Evolutionary conservation across 805 yeast species (phyloP), one percentile per base, ranked within the genome.

Genomic region (Yarrowia phangngaensis): DNA sequence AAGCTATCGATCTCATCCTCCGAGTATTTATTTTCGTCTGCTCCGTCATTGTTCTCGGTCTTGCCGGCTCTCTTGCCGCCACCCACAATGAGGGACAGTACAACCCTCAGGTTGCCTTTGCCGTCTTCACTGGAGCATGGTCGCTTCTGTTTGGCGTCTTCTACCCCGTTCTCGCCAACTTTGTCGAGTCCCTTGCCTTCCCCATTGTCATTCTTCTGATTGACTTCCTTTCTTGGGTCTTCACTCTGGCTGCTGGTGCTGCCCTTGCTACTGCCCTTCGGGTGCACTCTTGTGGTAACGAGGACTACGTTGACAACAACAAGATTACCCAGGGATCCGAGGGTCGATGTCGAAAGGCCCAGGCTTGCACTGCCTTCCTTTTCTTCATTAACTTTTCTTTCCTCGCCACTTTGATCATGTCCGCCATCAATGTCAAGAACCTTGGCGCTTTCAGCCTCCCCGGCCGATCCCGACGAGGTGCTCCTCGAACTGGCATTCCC

Each of bases 341-440:
- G 16, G 84, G 79, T 62, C 80, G 97, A 75, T 92, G 99, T 74
- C 85, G 97, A 76, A 82, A 86, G 72, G 88, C 95, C 51, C 97
- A 92, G 76, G 81, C 95, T 40, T 76, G 82, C 72, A 75, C 79
- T 60, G 74, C 85, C 65, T 88, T 89, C 71, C 69, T 86, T 63
- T 92, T 79, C 82, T 81, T 92, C 68, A 75, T 92, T 51, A 80
- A 83, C 75, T 78, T 80, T 64, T 68, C 81, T 65, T 83, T 86
- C 66, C 67, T 86, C 56, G 83, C 75, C 60, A 77, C 88, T 56
- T 61, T 77, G 53, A 69, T 69, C 54, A 64, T 79, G 65, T 73
- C 81, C 51, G 56, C 66, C 43, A 29, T 71, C 33, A 66, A 74
- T 53, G 72, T 78, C 47, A 66, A 84, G 66, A 65, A 78, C 61